Percentiles rank a stretch among this genome's conserved stretches.
Conservation (phyloP, 768 basidiomycete species). For the Boletus sp. region DNA sequence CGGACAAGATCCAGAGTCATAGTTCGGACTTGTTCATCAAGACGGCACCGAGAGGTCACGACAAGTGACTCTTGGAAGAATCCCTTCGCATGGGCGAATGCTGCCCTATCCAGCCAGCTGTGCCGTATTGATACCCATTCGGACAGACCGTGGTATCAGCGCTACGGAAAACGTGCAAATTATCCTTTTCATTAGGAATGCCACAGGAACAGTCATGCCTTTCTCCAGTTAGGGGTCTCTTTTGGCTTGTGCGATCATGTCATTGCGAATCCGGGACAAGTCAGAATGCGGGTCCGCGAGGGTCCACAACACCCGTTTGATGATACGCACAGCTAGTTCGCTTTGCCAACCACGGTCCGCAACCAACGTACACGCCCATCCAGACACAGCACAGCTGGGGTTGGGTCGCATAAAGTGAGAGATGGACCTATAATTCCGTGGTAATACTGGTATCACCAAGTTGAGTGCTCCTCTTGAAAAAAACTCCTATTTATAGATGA, state of each 20-base stretch:
- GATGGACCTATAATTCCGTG: neutral
- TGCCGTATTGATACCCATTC: neutral
- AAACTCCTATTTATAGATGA: neutral
- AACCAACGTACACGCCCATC: neutral
- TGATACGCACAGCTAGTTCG: neutral
- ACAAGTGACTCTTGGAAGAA: neutral
- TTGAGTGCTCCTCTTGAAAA: neutral
- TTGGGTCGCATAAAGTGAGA: neutral
- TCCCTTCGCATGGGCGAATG: neutral
- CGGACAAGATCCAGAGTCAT: neutral
- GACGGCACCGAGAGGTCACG: conserved; percentile 2
- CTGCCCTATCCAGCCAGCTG: neutral
- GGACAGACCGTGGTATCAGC: neutral
- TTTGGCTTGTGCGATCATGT: neutral
- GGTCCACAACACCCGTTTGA: no score
- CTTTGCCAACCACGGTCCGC: neutral
- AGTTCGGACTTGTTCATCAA: neutral
- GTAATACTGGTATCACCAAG: neutral
- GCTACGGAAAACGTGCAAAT: neutral
- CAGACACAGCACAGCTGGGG: neutral
- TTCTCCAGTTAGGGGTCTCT: neutral
- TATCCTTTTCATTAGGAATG: neutral
- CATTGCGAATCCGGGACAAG: neutral
- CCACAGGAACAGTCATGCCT: neutral
- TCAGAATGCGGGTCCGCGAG: neutral